Evolutionary conservation across 768 basidiomycete species (phyloP).

Genomic region (Crassisporium funariophilum): DNA sequence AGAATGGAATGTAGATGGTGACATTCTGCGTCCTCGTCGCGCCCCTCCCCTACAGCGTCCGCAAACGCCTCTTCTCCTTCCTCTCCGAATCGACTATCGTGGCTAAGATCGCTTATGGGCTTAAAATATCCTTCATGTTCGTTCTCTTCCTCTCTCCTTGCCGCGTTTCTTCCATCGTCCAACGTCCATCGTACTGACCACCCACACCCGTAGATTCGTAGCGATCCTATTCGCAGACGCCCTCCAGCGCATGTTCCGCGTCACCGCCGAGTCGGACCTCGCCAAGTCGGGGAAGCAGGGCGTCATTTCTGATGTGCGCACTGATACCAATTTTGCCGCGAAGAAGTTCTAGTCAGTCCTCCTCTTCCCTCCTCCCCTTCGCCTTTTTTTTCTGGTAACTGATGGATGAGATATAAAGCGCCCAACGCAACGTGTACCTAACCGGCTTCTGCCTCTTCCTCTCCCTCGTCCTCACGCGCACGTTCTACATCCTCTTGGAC

Average conservation of each 20-base stretch:
- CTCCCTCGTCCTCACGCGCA: constrained; percentile 90
- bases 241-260: constrained; percentile 88
- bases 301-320: constrained; percentile 62
- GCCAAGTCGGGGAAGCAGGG: constrained; percentile 57
- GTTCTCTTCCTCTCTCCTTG: constrained; percentile 27
- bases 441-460: constrained; percentile 95
- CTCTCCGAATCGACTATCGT: constrained; percentile 68
- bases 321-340: constrained; percentile 88
- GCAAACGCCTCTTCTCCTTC: constrained; percentile 72
- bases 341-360: constrained; percentile 86
- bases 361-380: background rate
- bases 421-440: constrained; percentile 90
- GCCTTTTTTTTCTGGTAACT: constrained; percentile 1
- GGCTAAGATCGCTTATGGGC: constrained; percentile 85
- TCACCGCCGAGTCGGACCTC: constrained; percentile 69
- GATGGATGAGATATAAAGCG: constrained; percentile 39
- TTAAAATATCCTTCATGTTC: constrained; percentile 95
- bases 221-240: constrained; percentile 89
- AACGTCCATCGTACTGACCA: too few relatives aligned
- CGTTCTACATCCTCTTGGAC: constrained; percentile 90
- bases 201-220: constrained; percentile 80
- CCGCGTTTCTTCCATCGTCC: constrained; percentile 1
- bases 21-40: constrained; percentile 85
- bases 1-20: constrained; percentile 53
- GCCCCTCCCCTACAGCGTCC: constrained; percentile 78